phyloP scores from a whole-genome alignment of 352 stramenopile species.

The Hyaloperonospora arabidopsidis region DNA sequence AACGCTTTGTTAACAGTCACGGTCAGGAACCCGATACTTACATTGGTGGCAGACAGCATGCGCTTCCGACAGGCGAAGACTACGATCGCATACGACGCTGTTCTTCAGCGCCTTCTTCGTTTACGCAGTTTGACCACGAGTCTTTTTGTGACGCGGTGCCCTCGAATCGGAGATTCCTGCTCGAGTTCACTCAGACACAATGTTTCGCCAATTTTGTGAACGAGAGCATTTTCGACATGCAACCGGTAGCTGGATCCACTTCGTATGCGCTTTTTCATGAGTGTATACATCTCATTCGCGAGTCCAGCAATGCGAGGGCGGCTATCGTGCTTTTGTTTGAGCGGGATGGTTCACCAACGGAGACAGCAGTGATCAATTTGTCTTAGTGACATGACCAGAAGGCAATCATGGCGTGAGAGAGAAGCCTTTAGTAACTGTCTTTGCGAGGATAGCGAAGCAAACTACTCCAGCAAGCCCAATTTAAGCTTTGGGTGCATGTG shows the following conservation, averaged over 20 bases:
- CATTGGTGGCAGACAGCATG: too few relatives aligned
- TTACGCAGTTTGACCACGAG: constrained; percentile 36
- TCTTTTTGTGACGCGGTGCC: constrained; percentile 32
- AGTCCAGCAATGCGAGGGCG: constrained; percentile 25
- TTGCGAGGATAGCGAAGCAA: too few relatives aligned
- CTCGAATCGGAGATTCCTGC: constrained; percentile 27
- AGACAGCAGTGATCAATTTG: constrained; percentile 34
- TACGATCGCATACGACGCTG: too few relatives aligned
- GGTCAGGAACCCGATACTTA: too few relatives aligned
- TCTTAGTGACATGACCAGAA: too few relatives aligned
- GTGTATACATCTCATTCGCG: constrained; percentile 46
- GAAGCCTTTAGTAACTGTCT: too few relatives aligned
- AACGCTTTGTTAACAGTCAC: constrained; percentile 41
- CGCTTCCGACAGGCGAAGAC: too few relatives aligned
- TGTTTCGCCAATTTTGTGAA: constrained; percentile 58
- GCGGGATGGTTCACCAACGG: constrained; percentile 33
- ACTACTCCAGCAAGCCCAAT: too few relatives aligned
- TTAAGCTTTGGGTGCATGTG: too few relatives aligned
- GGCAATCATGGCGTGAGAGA: too few relatives aligned
- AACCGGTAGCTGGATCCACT: constrained; percentile 17
- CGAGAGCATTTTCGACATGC: constrained; percentile 43
- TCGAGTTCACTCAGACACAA: constrained; percentile 55
- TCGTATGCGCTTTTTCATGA: constrained; percentile 56
- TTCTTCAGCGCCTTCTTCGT: constrained; percentile 32
- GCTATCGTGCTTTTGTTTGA: constrained; percentile 54